Base-by-base conservation (phyloP, 2,329 filamentous ascomycete species). In the Penicillium sp. region DNA sequence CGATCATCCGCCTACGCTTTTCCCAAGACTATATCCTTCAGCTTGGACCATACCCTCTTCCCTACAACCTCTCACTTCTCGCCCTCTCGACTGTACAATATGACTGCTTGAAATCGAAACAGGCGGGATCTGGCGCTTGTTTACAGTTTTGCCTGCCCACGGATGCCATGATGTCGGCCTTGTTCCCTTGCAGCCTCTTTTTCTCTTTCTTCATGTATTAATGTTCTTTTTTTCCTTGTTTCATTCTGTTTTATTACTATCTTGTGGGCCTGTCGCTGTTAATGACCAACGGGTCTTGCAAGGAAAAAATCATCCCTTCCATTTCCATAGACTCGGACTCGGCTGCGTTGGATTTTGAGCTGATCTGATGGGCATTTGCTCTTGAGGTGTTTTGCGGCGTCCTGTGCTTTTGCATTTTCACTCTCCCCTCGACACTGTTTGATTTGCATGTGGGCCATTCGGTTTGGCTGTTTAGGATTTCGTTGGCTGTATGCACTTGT, bases 41-140 rank as follows among this genome's bases (percentile, higher is more conserved):
- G 64, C 55, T 64, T 67, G 68, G 67, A 66, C 45, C 60, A 54
- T 61, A 49, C 65, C 40, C 59, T 65, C 62, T 54, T 42, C 59
- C 58, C 70, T 70, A 67, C 65, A 67, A 63, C 67, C 6, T 13
- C 65, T 73, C 66, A 70, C 68, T 68, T 66, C 60, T 68, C 70
- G 70, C 68, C 67, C 68, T 72, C 71, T 59, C 62, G 68, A 75
- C 68, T 78, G 75, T 78, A 78, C 72, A 72, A 77, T 77, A 78
- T 73, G 66, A 72, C 69, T 74, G 65, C 73, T 70, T 68, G 68
- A 76, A 75, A 77, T 72, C 70, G 74, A 71, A 72, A 69, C 69
- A 73, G 70, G 72, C 68, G 70, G 70, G 74, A 73, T 66, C 66
- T 70, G 74, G 76, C 72, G 65, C 70, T 69, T 72, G 58, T 69